Evolutionary conservation across 2,329 filamentous ascomycete genomes (phyloP).

Genomic region (Diatrype stigma): DNA sequence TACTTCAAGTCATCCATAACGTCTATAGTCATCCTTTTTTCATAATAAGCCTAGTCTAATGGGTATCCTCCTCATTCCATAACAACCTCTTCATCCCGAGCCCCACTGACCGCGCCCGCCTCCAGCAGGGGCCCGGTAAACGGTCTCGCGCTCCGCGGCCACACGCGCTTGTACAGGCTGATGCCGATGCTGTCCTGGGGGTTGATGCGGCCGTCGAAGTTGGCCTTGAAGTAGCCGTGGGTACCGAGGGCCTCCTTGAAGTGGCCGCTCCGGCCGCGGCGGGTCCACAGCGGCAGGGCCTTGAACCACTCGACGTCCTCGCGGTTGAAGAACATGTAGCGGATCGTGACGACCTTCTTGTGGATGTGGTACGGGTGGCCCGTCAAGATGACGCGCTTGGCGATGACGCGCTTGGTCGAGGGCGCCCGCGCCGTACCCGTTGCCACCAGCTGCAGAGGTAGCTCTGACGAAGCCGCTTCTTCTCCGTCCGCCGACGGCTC

Average conservation of each 20-base stretch:
- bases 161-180: constrained; percentile 81
- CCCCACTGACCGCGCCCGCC: constrained; percentile 16
- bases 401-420: constrained; percentile 72
- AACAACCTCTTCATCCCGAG: constrained; percentile 22
- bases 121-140: constrained; percentile 41
- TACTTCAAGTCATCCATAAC: too few species aligned
- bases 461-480: constrained; percentile 35
- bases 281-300: constrained; percentile 91
- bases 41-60: constrained; percentile 6
- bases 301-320: constrained; percentile 98
- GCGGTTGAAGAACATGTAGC: constrained; percentile 99
- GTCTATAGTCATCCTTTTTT: not conserved
- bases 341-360: constrained; percentile 92
- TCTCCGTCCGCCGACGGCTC: constrained; percentile 38
- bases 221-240: constrained; percentile 99
- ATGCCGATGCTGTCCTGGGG: constrained; percentile 92
- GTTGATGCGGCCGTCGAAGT: constrained; percentile 93
- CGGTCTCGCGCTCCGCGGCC: constrained; percentile 64
- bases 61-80: constrained; percentile 37
- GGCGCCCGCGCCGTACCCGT: constrained; percentile 85
- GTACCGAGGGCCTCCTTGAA: constrained; percentile 94
- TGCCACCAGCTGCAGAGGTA: constrained; percentile 67
- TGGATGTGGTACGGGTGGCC: constrained; percentile 99
- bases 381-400: constrained; percentile 89
- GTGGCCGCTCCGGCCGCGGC: constrained; percentile 79